phyloP scores from a whole-genome alignment of 768 basidiomycete genomes.

The Lentinus tigrinus region DNA sequence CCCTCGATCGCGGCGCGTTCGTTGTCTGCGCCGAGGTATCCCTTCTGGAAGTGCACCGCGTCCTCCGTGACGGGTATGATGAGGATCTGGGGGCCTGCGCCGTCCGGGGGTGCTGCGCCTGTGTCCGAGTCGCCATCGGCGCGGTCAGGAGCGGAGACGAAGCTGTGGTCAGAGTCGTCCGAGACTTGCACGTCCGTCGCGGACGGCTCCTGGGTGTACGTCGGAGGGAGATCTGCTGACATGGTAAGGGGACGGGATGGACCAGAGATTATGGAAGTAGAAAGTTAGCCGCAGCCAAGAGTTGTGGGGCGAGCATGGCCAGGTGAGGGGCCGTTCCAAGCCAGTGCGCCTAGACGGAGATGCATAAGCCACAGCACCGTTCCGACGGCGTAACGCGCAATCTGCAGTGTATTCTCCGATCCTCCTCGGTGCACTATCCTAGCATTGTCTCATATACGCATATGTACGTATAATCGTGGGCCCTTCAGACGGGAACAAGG shows the following conservation, averaged over 20 bases:
- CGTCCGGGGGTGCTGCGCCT: constrained; percentile 17
- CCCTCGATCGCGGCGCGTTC: constrained; percentile 85
- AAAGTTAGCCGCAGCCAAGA: not conserved
- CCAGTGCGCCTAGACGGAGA: not conserved
- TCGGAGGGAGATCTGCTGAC: constrained; percentile 27
- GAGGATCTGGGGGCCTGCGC: constrained; percentile 57
- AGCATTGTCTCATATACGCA: not conserved
- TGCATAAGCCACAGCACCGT: not conserved
- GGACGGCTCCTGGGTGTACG: constrained; percentile 24
- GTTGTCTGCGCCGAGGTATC: constrained; percentile 79
- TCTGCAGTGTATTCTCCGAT: not conserved
- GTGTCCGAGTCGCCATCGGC: constrained; percentile 17
- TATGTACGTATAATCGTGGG: too few relatives aligned
- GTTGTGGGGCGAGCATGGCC: constrained; percentile 2
- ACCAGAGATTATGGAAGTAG: not conserved
- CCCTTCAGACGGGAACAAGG: too few relatives aligned
- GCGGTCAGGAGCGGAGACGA: constrained; percentile 15
- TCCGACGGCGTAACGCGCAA: not conserved
- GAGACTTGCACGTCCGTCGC: constrained; percentile 8
- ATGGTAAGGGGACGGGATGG: constrained; percentile 9
- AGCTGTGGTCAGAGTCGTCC: constrained; percentile 11
- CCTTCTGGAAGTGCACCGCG: constrained; percentile 75
- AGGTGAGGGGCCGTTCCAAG: not conserved
- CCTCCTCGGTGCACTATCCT: not conserved
- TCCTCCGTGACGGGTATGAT: constrained; percentile 70